phyloP scores from a whole-genome alignment of 345 rosid genomes.

The Gossypium sturtianum region DNA sequence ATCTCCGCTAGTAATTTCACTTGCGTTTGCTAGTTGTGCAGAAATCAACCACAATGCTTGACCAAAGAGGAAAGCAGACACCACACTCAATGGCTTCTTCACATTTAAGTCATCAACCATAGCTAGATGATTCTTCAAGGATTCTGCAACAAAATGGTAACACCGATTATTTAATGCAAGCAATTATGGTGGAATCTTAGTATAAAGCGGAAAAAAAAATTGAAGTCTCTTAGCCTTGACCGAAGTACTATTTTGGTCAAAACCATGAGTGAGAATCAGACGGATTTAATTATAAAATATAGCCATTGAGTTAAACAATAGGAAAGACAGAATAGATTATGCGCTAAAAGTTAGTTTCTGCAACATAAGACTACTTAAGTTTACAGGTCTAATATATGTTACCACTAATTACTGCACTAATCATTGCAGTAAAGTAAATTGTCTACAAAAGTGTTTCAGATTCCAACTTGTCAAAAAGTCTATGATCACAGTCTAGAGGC shows the following conservation, averaged over 20 bases:
- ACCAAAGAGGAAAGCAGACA: conserved; percentile 40
- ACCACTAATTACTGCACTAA: not conserved
- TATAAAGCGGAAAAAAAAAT: not conserved
- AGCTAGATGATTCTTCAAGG: conserved; percentile 26
- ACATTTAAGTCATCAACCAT: conserved; percentile 23
- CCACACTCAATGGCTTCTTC: conserved; percentile 38
- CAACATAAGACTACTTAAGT: not conserved
- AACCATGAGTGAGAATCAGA: not conserved
- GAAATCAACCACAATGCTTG: conserved; percentile 43
- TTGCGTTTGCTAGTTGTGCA: conserved; percentile 60
- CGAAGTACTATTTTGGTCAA: not conserved
- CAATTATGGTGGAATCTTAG: not conserved
- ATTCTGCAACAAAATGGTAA: conserved; percentile 30
- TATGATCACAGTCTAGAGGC: not conserved
- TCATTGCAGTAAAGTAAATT: not conserved
- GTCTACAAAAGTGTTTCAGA: not conserved
- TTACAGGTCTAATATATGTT: not conserved
- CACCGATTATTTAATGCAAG: not conserved
- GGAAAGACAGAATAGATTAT: not conserved
- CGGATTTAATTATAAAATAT: not conserved
- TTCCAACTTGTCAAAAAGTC: not conserved
- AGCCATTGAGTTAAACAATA: not conserved
- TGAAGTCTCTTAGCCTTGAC: not conserved
- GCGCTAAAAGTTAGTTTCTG: not conserved
- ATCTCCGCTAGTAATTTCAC: conserved; percentile 33